Conservation (phyloP, 345 rosid species). For the Citrus reticulata region DNA sequence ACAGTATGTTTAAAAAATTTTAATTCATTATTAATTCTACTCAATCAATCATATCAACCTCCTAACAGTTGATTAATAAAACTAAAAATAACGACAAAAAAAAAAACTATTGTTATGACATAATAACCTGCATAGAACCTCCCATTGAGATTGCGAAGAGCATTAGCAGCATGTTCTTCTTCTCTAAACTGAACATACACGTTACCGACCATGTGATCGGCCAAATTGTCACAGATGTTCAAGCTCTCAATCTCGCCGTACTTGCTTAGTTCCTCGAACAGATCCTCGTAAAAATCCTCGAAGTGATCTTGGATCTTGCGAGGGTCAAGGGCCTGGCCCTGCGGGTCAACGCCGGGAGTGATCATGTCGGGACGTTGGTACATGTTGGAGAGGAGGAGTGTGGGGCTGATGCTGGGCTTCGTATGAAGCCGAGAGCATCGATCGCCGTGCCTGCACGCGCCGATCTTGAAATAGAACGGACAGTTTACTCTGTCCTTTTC, state of each 20-base stretch:
- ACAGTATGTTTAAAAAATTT: too few species aligned
- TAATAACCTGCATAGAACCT: constrained; percentile 46
- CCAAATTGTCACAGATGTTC: constrained; percentile 55
- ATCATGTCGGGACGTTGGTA: constrained; percentile 63
- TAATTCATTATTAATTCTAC: too few species aligned
- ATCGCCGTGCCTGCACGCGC: constrained; percentile 58
- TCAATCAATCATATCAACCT: not conserved
- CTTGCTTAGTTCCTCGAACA: constrained; percentile 54
- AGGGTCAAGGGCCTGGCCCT: constrained; percentile 44
- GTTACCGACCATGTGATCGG: constrained; percentile 67
- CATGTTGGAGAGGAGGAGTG: constrained; percentile 58
- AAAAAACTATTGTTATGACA: not conserved
- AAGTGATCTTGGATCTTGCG: constrained; percentile 53
- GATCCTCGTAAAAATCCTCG: constrained; percentile 51
- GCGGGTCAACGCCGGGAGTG: constrained; percentile 47
- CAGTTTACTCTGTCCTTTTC: constrained; percentile 65
- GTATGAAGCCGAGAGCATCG: constrained; percentile 68
- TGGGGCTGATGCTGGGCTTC: constrained; percentile 54
- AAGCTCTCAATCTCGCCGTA: constrained; percentile 49
- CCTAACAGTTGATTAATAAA: too few species aligned
- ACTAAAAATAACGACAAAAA: too few species aligned
- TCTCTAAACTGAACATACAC: constrained; percentile 60
- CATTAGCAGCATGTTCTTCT: constrained; percentile 60
- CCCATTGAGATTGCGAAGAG: constrained; percentile 39
- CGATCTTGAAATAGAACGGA: constrained; percentile 62